Evolutionary conservation across 108 stramenopile genomes (phyloP), one percentile per base, ranked within the genome.

Genomic region (Craspedostauros australis): DNA sequence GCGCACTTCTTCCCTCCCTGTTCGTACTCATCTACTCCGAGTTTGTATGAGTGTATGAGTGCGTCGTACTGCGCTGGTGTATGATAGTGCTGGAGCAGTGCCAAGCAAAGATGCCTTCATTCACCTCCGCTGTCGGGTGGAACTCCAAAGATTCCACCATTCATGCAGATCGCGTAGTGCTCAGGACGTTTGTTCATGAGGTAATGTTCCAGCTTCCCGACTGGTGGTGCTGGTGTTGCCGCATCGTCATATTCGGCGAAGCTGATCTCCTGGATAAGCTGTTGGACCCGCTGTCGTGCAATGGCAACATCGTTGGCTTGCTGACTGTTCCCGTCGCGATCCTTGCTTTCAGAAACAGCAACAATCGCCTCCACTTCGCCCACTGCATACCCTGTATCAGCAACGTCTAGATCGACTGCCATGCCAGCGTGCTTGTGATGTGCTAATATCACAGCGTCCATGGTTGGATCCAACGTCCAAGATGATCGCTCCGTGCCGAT

Each of bases 361-460:
- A 75, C 60, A 8, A 80, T 29, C 4, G 54, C 36, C 47, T 80
- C 79, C 4, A 80, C 79, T 54, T 80, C 79, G 11, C 79, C 79
- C 1, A 80, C 74, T 1, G 54, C 39, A 39, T 72, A 65, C 2
- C 74, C 74, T 62, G 54, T 70, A 40, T 70, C 50, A 15, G 79
- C 76, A 11, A 25, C 36, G 34, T 80, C 79, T 42, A 80, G 46
- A 46, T 80, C 79, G 9, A 80, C 79, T 4, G 25, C 32, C 0
- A 67, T 30, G 3, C 50, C 65, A 7, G 30, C 9, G 21, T 20
- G 21, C 6, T 24, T 22, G 30, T 15, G 23, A 26, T 11, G 9
- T 48, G 39, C 3, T 28, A 49, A 8, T 46, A 23, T 2, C 4
- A 39, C 5, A 18, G 4, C 22, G 36, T 19, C 40, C 28, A 1